phyloP scores from a whole-genome alignment of 345 rosid species.

The Geranium rotundifolium region DNA sequence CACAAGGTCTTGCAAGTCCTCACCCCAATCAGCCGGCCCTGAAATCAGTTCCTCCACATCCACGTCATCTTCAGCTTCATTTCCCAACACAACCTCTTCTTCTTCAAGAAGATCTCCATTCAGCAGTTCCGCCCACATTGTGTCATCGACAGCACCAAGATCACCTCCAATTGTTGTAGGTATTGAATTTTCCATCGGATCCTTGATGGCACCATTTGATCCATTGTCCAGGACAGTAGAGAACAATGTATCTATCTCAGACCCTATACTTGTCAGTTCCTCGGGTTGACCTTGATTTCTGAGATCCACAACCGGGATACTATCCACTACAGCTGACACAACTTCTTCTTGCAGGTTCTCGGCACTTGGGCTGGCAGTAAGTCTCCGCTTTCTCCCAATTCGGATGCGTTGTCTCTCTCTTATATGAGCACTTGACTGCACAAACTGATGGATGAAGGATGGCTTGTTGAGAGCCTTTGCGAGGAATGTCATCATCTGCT shows the following conservation, averaged over 20 bases:
- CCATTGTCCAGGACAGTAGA: conserved; percentile 38
- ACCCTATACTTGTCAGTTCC: conserved; percentile 16
- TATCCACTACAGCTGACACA: conserved; percentile 5
- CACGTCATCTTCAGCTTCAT: conserved; percentile 28
- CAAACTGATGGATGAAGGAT: conserved; percentile 33
- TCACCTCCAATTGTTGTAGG: conserved; percentile 10
- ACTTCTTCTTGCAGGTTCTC: conserved; percentile 33
- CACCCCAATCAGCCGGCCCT: conserved; percentile 41
- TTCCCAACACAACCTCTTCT: conserved; percentile 13
- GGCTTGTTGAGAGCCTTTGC: conserved; percentile 59
- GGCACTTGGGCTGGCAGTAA: conserved; percentile 34
- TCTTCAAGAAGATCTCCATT: conserved; percentile 32
- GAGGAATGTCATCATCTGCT: conserved; percentile 63
- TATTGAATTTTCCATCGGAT: conserved; percentile 8
- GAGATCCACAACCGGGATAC: conserved; percentile 11
- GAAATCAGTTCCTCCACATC: conserved; percentile 46
- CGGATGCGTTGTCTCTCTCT: conserved; percentile 25
- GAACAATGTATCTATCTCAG: conserved; percentile 40
- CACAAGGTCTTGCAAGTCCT: conserved; percentile 43
- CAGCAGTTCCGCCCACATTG: conserved; percentile 36
- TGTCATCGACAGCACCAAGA: conserved; percentile 24
- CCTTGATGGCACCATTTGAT: conserved; percentile 26
- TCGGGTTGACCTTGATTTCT: conserved; percentile 6
- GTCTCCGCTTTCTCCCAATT: conserved; percentile 48
- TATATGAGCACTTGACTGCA: conserved; percentile 23